A percentile compares a stretch with the other conserved stretches of the same genome.
Conservation (phyloP, 2,329 filamentous ascomycete genomes). For the Fusarium oxysporum region DNA sequence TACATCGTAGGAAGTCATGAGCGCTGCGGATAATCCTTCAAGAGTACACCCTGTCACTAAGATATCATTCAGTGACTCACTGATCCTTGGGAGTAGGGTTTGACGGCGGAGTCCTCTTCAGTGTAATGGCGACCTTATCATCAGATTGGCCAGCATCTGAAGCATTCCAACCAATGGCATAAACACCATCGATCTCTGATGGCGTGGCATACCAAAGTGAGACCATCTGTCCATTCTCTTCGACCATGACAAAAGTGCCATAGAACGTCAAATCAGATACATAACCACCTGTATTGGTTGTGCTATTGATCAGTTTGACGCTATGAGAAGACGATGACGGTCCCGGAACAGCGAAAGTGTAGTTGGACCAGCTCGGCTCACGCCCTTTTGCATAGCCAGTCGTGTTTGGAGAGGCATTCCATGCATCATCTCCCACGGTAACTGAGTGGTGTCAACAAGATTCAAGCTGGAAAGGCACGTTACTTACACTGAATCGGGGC, state of each 20-base stretch:
- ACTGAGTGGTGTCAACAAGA: background rate
- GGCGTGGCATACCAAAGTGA: slow-evolving; percentile 15
- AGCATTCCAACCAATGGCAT: slow-evolving; percentile 4
- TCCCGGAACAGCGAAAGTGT: background rate
- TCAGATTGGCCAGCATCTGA: background rate
- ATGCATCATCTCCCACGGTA: background rate
- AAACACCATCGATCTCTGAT: background rate
- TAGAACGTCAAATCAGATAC: background rate
- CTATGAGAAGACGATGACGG: background rate
- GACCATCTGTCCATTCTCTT: background rate
- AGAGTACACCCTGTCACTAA: rapidly evolving
- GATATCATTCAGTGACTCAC: background rate
- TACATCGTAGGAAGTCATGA: rapidly evolving
- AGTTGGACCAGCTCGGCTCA: slow-evolving; percentile 3
- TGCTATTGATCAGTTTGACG: background rate
- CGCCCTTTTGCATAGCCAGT: background rate
- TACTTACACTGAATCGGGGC: background rate
- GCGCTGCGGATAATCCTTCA: background rate
- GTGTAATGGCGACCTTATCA: background rate
- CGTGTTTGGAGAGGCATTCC: slow-evolving; percentile 1
- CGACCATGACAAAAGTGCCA: slow-evolving; percentile 3
- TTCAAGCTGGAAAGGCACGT: rapidly evolving
- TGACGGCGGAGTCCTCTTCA: background rate
- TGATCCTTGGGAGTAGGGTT: background rate
- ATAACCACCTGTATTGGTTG: background rate